Percentiles rank a stretch among this genome's conserved stretches.
Conservation (phyloP, 208 protist genomes). For the Leishmania martiniquensis region DNA sequence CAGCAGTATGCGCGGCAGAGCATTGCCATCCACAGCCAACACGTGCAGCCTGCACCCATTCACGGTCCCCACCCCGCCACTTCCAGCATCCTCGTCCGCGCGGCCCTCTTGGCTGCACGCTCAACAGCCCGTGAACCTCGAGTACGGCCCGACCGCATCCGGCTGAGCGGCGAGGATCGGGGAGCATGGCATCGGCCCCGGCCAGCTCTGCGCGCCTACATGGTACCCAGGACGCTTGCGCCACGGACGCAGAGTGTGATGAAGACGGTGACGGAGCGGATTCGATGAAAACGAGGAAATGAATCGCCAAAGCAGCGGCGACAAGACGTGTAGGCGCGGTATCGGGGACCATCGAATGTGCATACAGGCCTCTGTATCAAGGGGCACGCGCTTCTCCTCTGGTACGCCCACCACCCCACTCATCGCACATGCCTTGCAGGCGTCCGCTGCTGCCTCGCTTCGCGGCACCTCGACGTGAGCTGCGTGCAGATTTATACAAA, state of each 20-base stretch:
- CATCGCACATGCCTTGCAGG: background rate
- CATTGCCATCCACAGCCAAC: background rate
- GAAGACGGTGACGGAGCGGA: background rate
- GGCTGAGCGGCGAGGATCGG: background rate
- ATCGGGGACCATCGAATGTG: background rate
- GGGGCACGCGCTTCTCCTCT: background rate
- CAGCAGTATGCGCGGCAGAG: background rate
- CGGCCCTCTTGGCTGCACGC: background rate
- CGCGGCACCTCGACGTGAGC: background rate
- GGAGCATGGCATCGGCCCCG: background rate
- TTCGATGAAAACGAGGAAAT: background rate
- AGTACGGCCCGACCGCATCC: slow-evolving; percentile 20
- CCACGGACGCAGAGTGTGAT: background rate
- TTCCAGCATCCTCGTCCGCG: background rate
- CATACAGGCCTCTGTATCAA: background rate
- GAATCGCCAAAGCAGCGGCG: background rate
- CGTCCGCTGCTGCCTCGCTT: background rate
- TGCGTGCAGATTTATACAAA: too few relatives aligned
- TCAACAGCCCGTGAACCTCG: background rate
- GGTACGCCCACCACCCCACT: background rate
- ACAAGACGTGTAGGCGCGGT: background rate
- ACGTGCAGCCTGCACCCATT: background rate
- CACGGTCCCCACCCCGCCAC: background rate
- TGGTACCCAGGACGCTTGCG: background rate
- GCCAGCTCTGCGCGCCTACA: background rate